These are phyloP conservation scores for Voacanga thouarsii DNA, from an alignment of 257 asterid species.

Conservation along the genomic window DNA sequence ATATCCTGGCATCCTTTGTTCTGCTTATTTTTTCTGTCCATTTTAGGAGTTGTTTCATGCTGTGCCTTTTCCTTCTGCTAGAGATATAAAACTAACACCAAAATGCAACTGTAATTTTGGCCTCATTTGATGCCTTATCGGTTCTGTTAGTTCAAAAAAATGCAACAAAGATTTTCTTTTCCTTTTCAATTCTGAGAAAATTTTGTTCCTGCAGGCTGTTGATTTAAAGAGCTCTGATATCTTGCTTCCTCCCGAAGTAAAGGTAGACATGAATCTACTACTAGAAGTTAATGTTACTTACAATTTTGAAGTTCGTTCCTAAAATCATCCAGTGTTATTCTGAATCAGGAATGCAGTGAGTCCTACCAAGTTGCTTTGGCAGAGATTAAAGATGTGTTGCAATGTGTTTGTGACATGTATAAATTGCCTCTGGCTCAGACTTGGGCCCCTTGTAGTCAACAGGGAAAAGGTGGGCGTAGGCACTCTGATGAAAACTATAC, in stretches of 20 bases:
- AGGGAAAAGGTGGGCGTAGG: constrained; percentile 61
- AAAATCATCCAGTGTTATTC: constrained; percentile 13
- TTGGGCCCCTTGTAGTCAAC: constrained; percentile 70
- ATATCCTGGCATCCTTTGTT: background rate
- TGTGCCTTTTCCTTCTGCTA: background rate
- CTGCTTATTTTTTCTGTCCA: background rate
- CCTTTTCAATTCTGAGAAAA: constrained; percentile 1
- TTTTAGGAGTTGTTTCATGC: background rate
- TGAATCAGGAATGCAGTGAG: constrained; percentile 53
- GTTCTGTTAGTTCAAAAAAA: background rate
- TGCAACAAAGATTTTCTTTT: background rate
- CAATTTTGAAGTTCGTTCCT: constrained; percentile 19
- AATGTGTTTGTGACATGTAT: constrained; percentile 51
- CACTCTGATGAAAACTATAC: constrained; percentile 60
- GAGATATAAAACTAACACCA: background rate
- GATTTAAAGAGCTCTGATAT: constrained; percentile 53
- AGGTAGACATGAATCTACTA: constrained; percentile 33
- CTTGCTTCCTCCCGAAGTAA: constrained; percentile 34
- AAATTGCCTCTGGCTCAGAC: constrained; percentile 74
- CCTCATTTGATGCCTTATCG: background rate
- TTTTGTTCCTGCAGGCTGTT: constrained; percentile 51
- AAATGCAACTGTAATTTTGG: background rate
- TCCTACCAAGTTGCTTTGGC: constrained; percentile 52
- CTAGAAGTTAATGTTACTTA: background rate
- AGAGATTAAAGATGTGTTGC: constrained; percentile 59